Evolutionary conservation across 2,329 filamentous ascomycete genomes (phyloP), one percentile per base, ranked within the genome.

Genomic region (Cladophialophora psammophila): DNA sequence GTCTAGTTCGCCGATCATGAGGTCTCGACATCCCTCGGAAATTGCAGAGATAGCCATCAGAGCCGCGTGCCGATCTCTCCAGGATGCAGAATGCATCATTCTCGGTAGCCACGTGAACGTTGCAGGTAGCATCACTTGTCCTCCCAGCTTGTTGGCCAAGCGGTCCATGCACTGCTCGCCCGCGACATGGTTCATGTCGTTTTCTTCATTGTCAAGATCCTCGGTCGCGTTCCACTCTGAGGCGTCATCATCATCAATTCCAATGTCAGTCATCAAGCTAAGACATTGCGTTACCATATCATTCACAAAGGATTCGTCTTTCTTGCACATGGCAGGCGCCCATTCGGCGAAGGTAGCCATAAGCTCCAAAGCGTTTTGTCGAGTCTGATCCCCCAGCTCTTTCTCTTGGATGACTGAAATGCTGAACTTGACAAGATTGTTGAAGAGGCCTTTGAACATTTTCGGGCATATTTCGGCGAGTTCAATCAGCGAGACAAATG

Each of bases 41-140:
- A 99, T 99, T 72, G 95, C 95, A 2, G 94, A 98, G 69, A 99
- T 97, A 31, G 95, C 95, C 95, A 99, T 99, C 60, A 99, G 87
- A 55, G 95, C 95, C 36, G 95, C 95, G 79, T 99, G 95, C 69
- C 94, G 89, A 78, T 99, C 95, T 75, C 92, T 89, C 95, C 95
- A 99, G 35, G 93, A 88, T 74, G 92, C 90, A 1, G 95, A 98
- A 62, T 90, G 92, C 89, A 98, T 96, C 95, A 99, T 99, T 70
- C 93, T 88, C 9, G 95, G 95, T 45, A 99, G 88, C 95, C 95
- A 99, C 78, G 91, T 91, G 81, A 98, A 99, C 0, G 94, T 98
- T 0, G 94, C 94, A 35, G 92, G 92, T 20, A 99, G 84, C 65
- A 99, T 91, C n/a, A 91, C 90, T 75, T 92, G 86, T n/a, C 95